phyloP scores from a whole-genome alignment of 1,284 basidiomycete species.

The Neonothopanus nambi region DNA sequence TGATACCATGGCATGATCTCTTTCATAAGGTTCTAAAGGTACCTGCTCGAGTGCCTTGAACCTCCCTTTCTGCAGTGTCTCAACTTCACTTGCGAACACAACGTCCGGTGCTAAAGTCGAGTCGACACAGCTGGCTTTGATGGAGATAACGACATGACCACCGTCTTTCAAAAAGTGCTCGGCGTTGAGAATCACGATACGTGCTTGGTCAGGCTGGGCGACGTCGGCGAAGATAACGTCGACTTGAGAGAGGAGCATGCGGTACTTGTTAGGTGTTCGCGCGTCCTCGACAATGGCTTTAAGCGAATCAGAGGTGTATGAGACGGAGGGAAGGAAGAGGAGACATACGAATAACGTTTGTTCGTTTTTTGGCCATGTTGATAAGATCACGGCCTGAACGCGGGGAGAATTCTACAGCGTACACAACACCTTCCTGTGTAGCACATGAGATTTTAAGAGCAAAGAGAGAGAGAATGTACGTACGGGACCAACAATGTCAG shows the following conservation, averaged over 20 bases:
- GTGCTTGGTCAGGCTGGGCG: slow-evolving; percentile 97
- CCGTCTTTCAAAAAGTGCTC: slow-evolving; percentile 96
- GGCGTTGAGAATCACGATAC: slow-evolving; percentile 92
- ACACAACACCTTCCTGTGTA: slow-evolving; percentile 89
- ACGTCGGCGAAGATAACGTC: slow-evolving; percentile 98
- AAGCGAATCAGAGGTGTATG: slow-evolving; percentile 11
- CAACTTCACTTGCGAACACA: slow-evolving; percentile 90
- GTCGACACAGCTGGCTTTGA: slow-evolving; percentile 99
- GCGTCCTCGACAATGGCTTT: slow-evolving; percentile 97
- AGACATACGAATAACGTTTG: slow-evolving; percentile 94
- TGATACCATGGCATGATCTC: slow-evolving; percentile 84
- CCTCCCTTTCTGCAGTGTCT: slow-evolving; percentile 77
- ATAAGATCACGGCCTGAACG: slow-evolving; percentile 97
- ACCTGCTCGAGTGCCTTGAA: slow-evolving; percentile 96
- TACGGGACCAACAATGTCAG: slow-evolving; percentile 95
- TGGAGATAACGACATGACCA: slow-evolving; percentile 94
- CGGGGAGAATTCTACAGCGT: slow-evolving; percentile 98
- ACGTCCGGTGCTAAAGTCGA: slow-evolving; percentile 89
- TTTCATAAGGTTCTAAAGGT: slow-evolving; percentile 83
- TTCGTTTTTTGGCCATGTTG: slow-evolving; percentile 99
- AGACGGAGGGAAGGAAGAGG: background rate
- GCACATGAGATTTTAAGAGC: slow-evolving; percentile 9
- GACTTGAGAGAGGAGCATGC: slow-evolving; percentile 91
- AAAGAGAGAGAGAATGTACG: slow-evolving; percentile 31
- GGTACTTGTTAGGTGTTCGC: slow-evolving; percentile 91